A percentile compares a stretch with the other conserved stretches of the same genome.
phyloP scores from a whole-genome alignment of 2,329 filamentous ascomycete genomes.

The Xylariaceae sp. region DNA sequence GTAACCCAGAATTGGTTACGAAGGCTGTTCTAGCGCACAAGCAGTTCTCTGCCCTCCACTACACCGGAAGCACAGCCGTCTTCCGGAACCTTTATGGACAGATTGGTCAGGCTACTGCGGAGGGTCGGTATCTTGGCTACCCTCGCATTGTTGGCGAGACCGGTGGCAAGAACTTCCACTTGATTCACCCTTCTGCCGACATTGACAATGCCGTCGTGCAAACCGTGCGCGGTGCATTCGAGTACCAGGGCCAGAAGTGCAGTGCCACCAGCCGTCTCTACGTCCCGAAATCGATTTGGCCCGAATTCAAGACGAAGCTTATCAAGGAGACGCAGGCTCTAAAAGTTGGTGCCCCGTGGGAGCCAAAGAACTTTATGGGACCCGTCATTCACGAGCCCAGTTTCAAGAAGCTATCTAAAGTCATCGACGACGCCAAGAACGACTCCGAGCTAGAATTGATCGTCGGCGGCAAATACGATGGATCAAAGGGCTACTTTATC shows the following conservation, averaged over 20 bases:
- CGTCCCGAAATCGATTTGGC: conserved; percentile 68
- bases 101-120: conserved; percentile 74
- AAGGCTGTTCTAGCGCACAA: conserved; percentile 68
- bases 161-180: conserved; percentile 89
- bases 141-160: conserved; percentile 87
- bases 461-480: conserved; percentile 71
- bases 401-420: conserved; percentile 72
- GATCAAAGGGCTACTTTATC: conserved; percentile 74
- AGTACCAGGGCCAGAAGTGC: conserved; percentile 90
- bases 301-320: conserved; percentile 62
- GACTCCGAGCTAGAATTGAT: conserved; percentile 69
- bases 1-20: conserved; percentile 79
- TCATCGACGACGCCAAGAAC: conserved; percentile 73
- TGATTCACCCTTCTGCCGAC: conserved; percentile 72
- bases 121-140: conserved; percentile 78
- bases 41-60: conserved; percentile 87
- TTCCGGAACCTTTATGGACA: conserved; percentile 85
- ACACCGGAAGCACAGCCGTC: conserved; percentile 86
- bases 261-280: conserved; percentile 77
- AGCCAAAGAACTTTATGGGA: conserved; percentile 75
- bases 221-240: conserved; percentile 80
- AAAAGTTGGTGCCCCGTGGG: conserved; percentile 61
- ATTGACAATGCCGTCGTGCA: conserved; percentile 73
- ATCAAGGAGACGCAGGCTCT: conserved; percentile 64
- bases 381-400: conserved; percentile 78